These are phyloP conservation scores for Fusarium luffae DNA, from an alignment of 2,329 filamentous ascomycete species.

Conservation along the genomic window DNA sequence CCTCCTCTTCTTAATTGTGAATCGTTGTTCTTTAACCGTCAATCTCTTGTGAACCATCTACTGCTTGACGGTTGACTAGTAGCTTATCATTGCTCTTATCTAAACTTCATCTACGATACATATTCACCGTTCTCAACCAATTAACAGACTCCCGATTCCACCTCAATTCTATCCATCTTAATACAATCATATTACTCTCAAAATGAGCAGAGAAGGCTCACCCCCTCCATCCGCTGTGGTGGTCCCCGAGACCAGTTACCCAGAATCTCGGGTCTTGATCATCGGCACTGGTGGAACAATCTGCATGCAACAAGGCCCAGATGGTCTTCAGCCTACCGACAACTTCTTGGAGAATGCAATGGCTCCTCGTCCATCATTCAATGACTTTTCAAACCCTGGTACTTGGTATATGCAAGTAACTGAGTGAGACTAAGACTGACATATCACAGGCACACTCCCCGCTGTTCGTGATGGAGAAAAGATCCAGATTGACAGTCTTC, in stretches of 20 bases:
- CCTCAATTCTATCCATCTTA: background rate
- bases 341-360: constrained; percentile 87
- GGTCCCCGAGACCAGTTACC: constrained; percentile 53
- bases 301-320: constrained; percentile 85
- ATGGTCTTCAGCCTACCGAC: constrained; percentile 82
- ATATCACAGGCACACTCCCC: constrained; percentile 57
- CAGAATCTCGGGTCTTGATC: constrained; percentile 85
- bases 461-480: constrained; percentile 63
- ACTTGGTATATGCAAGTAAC: no score
- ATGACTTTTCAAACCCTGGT: constrained; percentile 66
- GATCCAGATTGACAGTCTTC: constrained; percentile 71
- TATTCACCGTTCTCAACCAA: background rate
- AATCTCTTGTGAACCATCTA: background rate
- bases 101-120: background rate
- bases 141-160: background rate
- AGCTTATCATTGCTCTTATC: constrained; percentile 29
- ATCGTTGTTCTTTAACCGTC: background rate
- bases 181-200: background rate
- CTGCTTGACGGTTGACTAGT: background rate
- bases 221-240: constrained; percentile 19
- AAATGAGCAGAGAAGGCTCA: constrained; percentile 26
- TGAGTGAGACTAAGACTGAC: background rate
- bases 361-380: constrained; percentile 84
- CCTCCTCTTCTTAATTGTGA: background rate
- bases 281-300: constrained; percentile 93